phyloP scores from a whole-genome alignment of 2,329 filamentous ascomycete genomes.

The Fusarium sp. region DNA sequence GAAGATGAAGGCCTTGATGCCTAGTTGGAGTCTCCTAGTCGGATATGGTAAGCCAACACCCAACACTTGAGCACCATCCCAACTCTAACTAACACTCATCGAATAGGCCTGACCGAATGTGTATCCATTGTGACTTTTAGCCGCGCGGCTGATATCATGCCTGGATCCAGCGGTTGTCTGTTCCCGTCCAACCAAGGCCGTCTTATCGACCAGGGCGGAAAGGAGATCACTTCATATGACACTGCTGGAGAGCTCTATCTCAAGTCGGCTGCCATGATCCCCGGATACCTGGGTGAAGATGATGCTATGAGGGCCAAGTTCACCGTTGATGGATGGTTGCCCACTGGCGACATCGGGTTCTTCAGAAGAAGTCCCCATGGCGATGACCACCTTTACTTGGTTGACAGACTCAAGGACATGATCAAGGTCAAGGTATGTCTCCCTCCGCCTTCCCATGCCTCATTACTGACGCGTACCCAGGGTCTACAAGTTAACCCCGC shows the following conservation, averaged over 20 bases:
- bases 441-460: too few relatives aligned
- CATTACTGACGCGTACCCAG: neutral
- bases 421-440: neutral
- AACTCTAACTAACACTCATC: rapidly evolving
- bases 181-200: neutral
- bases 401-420: neutral
- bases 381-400: neutral
- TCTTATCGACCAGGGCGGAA: neutral
- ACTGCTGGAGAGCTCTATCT: neutral
- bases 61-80: rapidly evolving
- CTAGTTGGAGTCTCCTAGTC: neutral
- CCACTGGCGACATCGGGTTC: neutral
- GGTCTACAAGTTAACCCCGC: neutral
- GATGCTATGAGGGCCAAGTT: neutral
- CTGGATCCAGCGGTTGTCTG: neutral
- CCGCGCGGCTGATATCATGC: neutral
- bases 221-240: neutral
- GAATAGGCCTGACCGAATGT: neutral
- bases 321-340: neutral
- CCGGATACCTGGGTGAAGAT: neutral
- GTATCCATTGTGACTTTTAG: neutral
- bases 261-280: neutral
- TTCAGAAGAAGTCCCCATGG: neutral
- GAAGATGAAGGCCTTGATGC: neutral
- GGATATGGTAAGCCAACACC: neutral